Evolutionary conservation across 1,284 basidiomycete species (phyloP).

Genomic region (Marasmius tenuissimus): DNA sequence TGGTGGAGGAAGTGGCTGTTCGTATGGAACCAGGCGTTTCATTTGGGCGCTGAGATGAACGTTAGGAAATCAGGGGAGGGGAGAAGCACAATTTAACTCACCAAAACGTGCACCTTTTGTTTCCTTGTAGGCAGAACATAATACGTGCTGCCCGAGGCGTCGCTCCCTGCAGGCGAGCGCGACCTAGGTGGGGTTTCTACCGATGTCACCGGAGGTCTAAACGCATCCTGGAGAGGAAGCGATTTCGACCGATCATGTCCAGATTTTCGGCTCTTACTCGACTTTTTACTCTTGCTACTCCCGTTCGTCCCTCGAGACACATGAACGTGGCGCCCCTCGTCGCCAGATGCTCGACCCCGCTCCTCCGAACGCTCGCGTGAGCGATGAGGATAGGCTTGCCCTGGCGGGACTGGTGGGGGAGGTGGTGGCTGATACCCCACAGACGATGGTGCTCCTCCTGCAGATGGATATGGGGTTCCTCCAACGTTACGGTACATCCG

Average conservation of each 20-base stretch:
- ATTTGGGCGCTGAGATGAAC: slow-evolving; percentile 25
- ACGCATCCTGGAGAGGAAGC: slow-evolving; percentile 10
- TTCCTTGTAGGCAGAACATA: slow-evolving; percentile 66
- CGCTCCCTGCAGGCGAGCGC: slow-evolving; percentile 45
- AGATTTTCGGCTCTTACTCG: slow-evolving; percentile 18
- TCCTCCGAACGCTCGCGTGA: neutral
- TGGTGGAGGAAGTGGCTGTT: slow-evolving; percentile 52
- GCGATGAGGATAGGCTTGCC: neutral
- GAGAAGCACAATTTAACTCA: slow-evolving; percentile 37
- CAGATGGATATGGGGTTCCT: slow-evolving; percentile 8
- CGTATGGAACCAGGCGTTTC: slow-evolving; percentile 45
- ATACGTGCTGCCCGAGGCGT: slow-evolving; percentile 66
- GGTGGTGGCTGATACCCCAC: neutral
- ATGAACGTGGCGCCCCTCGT: neutral
- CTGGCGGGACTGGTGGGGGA: neutral
- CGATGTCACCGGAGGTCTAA: neutral
- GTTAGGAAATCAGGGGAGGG: slow-evolving; percentile 11
- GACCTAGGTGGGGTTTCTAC: slow-evolving; percentile 20
- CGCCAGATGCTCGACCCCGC: neutral
- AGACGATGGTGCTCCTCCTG: slow-evolving; percentile 1
- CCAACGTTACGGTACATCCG: slow-evolving; percentile 4
- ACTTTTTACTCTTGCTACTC: slow-evolving; percentile 16
- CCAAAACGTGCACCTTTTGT: slow-evolving; percentile 70
- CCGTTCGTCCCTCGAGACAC: slow-evolving; percentile 29
- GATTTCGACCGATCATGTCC: slow-evolving; percentile 32